phyloP scores from a whole-genome alignment of 192 early-diverging fungal species.

The Diversispora epigaea region DNA sequence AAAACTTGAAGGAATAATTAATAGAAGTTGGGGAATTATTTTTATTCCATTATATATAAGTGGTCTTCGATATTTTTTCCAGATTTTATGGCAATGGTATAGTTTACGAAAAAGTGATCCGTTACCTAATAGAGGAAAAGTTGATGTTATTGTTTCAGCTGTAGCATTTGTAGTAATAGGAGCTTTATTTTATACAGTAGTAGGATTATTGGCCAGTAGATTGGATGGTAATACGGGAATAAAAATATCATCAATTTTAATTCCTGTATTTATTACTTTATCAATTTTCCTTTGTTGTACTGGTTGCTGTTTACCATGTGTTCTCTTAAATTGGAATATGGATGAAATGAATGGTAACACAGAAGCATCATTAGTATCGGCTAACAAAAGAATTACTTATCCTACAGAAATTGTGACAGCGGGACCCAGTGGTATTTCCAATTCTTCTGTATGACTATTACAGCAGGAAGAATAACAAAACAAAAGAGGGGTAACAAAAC shows the following conservation, averaged over 20 bases:
- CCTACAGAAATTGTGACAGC: slow-evolving; percentile 17
- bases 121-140: slow-evolving; percentile 48
- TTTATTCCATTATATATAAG: slow-evolving; percentile 71
- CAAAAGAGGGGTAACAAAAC: too few relatives aligned
- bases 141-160: slow-evolving; percentile 45
- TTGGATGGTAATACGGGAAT: slow-evolving; percentile 48
- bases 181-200: slow-evolving; percentile 37
- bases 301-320: slow-evolving; percentile 60
- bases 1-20: slow-evolving; percentile 55
- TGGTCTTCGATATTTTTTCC: slow-evolving; percentile 54
- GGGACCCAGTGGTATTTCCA: slow-evolving; percentile 6
- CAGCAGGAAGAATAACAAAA: too few relatives aligned
- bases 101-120: slow-evolving; percentile 42
- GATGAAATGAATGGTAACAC: slow-evolving; percentile 47
- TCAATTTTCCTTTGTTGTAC: slow-evolving; percentile 57
- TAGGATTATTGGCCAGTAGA: slow-evolving; percentile 41
- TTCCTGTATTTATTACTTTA: slow-evolving; percentile 68
- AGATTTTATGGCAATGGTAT: slow-evolving; percentile 46
- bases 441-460: too few relatives aligned
- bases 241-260: slow-evolving; percentile 57
- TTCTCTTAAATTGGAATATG: slow-evolving; percentile 44
- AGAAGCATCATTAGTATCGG: slow-evolving; percentile 37
- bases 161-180: slow-evolving; percentile 52
- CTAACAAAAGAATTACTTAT: slow-evolving; percentile 40
- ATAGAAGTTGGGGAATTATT: slow-evolving; percentile 63